Conservation (phyloP, 345 rosid species). For the Stellera chamaejasme region DNA sequence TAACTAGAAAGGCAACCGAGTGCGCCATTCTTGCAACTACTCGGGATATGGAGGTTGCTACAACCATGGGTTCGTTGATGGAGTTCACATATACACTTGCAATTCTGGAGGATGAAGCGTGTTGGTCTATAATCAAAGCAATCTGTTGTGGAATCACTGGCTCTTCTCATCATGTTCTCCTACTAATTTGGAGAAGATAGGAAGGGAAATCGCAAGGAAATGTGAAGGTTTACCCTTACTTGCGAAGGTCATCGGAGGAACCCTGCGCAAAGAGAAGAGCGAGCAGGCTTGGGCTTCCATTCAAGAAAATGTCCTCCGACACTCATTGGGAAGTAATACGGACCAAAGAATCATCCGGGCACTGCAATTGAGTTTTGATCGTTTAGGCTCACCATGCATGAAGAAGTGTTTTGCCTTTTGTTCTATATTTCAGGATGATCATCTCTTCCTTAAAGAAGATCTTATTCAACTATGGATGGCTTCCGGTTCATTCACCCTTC, state of each 20-base stretch:
- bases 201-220: background rate
- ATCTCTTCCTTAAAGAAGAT: background rate
- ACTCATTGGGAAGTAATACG: background rate
- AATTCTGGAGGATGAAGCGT: background rate
- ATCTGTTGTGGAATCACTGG: background rate
- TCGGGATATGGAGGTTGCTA: constrained; percentile 2
- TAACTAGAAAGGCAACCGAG: background rate
- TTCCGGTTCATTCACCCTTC: constrained; percentile 10
- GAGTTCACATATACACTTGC: background rate
- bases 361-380: constrained; percentile 6
- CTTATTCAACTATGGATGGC: constrained; percentile 24
- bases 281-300: background rate
- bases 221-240: constrained; percentile 1
- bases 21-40: constrained; percentile 15
- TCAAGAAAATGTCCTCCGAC: background rate
- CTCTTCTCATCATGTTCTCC: too few relatives aligned
- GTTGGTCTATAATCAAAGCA: constrained; percentile 14
- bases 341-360: background rate
- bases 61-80: background rate
- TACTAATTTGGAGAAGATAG: background rate
- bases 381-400: constrained; percentile 1
- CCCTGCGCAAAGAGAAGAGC: background rate
- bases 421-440: constrained; percentile 7
- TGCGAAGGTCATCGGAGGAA: background rate
- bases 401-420: constrained; percentile 12